Percentiles rank a stretch among this genome's conserved stretches.
Evolutionary conservation across 2,329 filamentous ascomycete genomes (phyloP).

Genomic region (Claviceps cyperi): DNA sequence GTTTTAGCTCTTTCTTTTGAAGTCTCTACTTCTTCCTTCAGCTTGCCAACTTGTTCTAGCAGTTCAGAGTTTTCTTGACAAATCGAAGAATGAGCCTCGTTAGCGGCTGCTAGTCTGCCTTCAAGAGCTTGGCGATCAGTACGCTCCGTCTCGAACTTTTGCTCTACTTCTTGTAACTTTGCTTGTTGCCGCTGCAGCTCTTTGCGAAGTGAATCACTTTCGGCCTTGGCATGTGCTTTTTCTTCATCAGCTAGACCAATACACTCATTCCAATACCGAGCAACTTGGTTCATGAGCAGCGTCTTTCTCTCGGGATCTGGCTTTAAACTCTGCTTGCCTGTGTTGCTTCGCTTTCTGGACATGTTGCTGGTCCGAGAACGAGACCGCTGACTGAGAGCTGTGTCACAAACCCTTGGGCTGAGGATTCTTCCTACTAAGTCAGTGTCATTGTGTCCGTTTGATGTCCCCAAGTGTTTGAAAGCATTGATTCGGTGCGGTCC

Average conservation of each 20-base stretch:
- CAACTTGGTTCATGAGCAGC: conserved; percentile 18
- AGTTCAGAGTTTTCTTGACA: conserved; percentile 14
- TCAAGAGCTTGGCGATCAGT: conserved; percentile 12
- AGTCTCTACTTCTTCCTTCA: conserved; percentile 13
- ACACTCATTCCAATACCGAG: conserved; percentile 21
- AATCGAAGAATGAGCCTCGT: conserved; percentile 11
- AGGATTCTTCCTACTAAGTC: background rate
- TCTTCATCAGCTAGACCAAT: conserved; percentile 18
- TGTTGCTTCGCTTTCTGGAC: conserved; percentile 15
- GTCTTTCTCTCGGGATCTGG: conserved; percentile 14
- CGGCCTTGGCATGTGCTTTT: conserved; percentile 10
- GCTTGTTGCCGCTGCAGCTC: conserved; percentile 10
- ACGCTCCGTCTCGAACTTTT: conserved; percentile 11
- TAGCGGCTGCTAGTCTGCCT: conserved; percentile 12
- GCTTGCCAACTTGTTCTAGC: conserved; percentile 13
- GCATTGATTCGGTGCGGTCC: conserved; percentile 13
- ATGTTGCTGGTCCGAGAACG: conserved; percentile 19
- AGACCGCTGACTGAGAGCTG: conserved; percentile 8
- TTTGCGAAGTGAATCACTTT: conserved; percentile 15
- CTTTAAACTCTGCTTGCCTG: conserved; percentile 7
- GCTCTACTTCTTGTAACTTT: conserved; percentile 8
- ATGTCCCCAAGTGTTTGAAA: background rate
- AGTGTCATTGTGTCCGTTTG: conserved; percentile 1
- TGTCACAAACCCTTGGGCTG: background rate
- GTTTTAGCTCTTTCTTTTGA: conserved; percentile 10